Base-by-base conservation (phyloP, 106 monocot genomes). In the Dendrobium catenatum region DNA sequence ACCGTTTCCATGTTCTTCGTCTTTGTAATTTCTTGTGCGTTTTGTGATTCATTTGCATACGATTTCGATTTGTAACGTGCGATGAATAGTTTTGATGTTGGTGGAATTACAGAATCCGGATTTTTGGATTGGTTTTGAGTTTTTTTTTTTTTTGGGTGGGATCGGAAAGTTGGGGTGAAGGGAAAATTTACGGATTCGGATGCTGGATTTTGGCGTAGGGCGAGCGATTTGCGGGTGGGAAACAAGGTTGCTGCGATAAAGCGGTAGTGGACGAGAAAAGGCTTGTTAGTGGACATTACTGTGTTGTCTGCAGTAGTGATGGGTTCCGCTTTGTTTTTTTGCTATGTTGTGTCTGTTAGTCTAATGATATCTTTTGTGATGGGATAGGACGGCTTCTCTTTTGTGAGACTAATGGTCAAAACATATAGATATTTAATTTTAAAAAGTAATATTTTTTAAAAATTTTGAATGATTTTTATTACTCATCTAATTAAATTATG, bases 291-390 rank as follows among this genome's bases (percentile, higher is more conserved):
- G 51, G 13, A 51, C 51, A 51, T 15, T 51, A 13, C 51, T 72
- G 72, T 0, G 72, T n/a, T 6, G 74, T 44, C 43, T 20, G 9
- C 19, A 44, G 40, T 27, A 37, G 29, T 42, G 41, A 27, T 74
- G 74, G 74, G 43, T 43, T 74, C 74, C 19, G 74, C 43, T 74
- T 43, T 74, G 42, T 42, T 20, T 43, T 43, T 74, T 44, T 74
- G 74, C 6, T 6, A 1, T 42, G 19, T n/a, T 7, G 17, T 20
- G 43, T 20, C 74, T 44, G 19, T 5, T 19, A 73, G 3, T 44
- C 74, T 22, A 22, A 74, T 74, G 43, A 74, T 44, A 37, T 42
- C 41, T 8, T 74, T 42, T 73, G 5, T 42, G 31, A 68, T 68
- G 33, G 42, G 73, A 19, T 73, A 11, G 73, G 19, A 18, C 18